phyloP scores from a whole-genome alignment of 164 flowering plant genomes.

The Nymphaea colorata region DNA sequence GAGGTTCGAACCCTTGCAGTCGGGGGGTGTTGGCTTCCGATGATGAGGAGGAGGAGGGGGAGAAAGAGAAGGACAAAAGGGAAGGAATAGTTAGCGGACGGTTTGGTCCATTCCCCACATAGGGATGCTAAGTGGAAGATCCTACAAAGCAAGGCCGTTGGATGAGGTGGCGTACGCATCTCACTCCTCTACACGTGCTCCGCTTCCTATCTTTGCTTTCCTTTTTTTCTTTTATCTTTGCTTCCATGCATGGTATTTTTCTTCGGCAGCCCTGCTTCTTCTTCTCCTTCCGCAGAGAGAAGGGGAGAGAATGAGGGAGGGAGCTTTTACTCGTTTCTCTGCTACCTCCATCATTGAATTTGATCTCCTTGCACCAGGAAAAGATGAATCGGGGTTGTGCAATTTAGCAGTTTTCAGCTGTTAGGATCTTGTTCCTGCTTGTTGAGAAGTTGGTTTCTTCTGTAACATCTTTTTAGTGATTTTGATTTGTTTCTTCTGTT shows the following conservation, averaged over 20 bases:
- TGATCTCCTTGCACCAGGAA: not conserved
- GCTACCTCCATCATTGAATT: not conserved
- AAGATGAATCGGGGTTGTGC: conserved; percentile 9
- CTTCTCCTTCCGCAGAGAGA: not conserved
- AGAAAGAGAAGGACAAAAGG: conserved; percentile 14
- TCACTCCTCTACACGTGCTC: conserved; percentile 60
- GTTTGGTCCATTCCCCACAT: conserved; percentile 11
- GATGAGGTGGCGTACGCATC: conserved; percentile 38
- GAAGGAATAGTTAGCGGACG: conserved; percentile 45
- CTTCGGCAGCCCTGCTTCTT: conserved; percentile 21
- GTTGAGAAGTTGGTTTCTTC: not conserved
- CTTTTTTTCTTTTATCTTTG: conserved; percentile 36
- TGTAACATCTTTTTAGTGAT: not conserved
- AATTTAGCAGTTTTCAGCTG: conserved; percentile 13
- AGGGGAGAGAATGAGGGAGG: not conserved
- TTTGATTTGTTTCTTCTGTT: not conserved
- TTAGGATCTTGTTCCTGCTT: not conserved
- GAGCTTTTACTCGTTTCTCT: not conserved
- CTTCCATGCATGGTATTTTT: conserved; percentile 90
- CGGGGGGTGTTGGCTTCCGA: conserved; percentile 11
- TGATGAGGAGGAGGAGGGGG: conserved; percentile 23
- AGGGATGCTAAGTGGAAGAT: conserved; percentile 7
- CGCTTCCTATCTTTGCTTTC: conserved; percentile 10
- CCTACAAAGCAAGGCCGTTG: conserved; percentile 21
- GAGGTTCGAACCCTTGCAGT: conserved; percentile 29